Base-by-base conservation (phyloP, 1,139 yeast genomes). In the Meyerozyma carpophila region DNA sequence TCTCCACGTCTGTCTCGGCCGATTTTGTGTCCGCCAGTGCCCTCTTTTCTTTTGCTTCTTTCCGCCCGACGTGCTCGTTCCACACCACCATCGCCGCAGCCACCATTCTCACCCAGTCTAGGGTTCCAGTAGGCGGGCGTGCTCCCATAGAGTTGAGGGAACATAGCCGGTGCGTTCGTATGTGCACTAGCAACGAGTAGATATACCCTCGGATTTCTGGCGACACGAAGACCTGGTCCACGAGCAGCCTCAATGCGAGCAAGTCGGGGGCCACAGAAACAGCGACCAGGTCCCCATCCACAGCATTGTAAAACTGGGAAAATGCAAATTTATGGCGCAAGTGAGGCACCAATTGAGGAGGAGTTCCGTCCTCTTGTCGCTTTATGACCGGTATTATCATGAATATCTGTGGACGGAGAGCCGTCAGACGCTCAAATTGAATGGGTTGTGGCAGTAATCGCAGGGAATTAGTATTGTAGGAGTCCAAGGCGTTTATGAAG, bases 251-350 rank as follows among this genome's bases (percentile, higher is more conserved):
- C 26, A 34, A 11, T 9, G n/a, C 16, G 5, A 34, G 25, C 37
- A 21, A 21, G 14, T 34, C 37, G 10, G 37, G 37, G 3, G 14
- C n/a, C 7, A 11, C 26, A 24, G 26, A 8, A 13, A 28, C 21
- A 24, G 25, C 37, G 5, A 32, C 25, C 41, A 18, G 20, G 21
- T 27, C 36, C 20, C 8, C 14, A 37, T 21, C 16, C 29, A 36
- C 34, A 32, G 16, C 25, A 18, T 34, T n/a, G 13, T 40, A 31
- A 16, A 40, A 34, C 36, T 46, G 53, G n/a, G 64, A 58, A 44
- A 70, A 70, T 73, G 74, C 68, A 50, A 72, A 70, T 50, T 64
- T 60, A 47, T 66, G 70, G 50, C 69, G 70, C 36, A 73, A 53
- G 34, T 54, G 59, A 37, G 61, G 69, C 44, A 66, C 54, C 6